These are phyloP conservation scores for Umbelopsis sp. DNA, from an alignment of 371 early-diverging fungal species.

Conservation along the genomic window DNA sequence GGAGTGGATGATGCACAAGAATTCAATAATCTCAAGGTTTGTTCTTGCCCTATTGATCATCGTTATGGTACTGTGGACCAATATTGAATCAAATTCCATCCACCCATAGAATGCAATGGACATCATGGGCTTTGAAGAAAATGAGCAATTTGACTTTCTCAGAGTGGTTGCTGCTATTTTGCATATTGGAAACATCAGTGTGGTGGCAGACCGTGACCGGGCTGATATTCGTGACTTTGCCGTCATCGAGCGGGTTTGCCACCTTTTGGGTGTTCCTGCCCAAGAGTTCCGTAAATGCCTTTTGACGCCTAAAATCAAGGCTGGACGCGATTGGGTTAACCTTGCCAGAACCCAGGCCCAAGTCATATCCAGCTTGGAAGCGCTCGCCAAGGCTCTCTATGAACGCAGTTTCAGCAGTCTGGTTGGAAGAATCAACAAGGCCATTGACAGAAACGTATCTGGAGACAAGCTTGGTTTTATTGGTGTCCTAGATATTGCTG, in stretches of 20 bases:
- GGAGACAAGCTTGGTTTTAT: slow-evolving; percentile 71
- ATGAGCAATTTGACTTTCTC: slow-evolving; percentile 85
- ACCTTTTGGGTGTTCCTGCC: slow-evolving; percentile 92
- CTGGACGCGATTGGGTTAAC: slow-evolving; percentile 97
- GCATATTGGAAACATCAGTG: slow-evolving; percentile 94
- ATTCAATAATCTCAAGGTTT: slow-evolving; percentile 67
- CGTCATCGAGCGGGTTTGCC: slow-evolving; percentile 87
- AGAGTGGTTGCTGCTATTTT: slow-evolving; percentile 92
- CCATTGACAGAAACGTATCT: slow-evolving; percentile 76
- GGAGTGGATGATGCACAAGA: slow-evolving; percentile 95
- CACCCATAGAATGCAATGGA: slow-evolving; percentile 74
- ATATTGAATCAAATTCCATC: background rate
- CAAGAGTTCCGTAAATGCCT: slow-evolving; percentile 87
- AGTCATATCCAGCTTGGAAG: slow-evolving; percentile 90
- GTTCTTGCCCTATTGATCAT: no score
- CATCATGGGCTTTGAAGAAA: slow-evolving; percentile 79
- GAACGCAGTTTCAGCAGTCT: slow-evolving; percentile 97
- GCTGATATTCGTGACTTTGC: slow-evolving; percentile 85
- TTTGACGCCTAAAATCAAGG: slow-evolving; percentile 91
- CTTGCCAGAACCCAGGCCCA: slow-evolving; percentile 89
- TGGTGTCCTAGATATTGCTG: slow-evolving; percentile 99
- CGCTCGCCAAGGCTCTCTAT: slow-evolving; percentile 94
- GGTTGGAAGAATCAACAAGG: slow-evolving; percentile 88
- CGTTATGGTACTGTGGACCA: no score
- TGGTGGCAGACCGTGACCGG: slow-evolving; percentile 81